Percentiles rank a stretch among this genome's conserved stretches.
Conservation (phyloP, 768 basidiomycete species). For the Mycena floridula region DNA sequence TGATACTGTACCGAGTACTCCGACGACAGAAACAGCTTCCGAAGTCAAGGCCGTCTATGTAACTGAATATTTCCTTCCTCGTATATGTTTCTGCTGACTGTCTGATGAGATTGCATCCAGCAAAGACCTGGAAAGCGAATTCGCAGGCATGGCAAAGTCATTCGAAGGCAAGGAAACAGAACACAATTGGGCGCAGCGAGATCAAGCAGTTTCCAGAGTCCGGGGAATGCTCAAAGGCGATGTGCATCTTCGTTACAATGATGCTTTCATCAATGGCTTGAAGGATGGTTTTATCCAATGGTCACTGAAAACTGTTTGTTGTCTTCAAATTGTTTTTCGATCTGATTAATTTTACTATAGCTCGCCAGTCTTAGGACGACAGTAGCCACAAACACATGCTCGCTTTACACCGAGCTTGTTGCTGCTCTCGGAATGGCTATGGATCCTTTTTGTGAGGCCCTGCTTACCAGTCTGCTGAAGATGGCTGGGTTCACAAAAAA, state of each 20-base stretch:
- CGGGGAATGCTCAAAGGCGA: constrained; percentile 90
- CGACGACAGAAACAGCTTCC: constrained; percentile 33
- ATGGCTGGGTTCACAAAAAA: constrained; percentile 94
- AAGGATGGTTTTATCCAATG: constrained; percentile 77
- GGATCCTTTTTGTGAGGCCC: constrained; percentile 74
- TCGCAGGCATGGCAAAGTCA: constrained; percentile 65
- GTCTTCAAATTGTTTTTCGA: constrained; percentile 1
- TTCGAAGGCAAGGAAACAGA: constrained; percentile 99
- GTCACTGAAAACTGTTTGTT: constrained; percentile 76
- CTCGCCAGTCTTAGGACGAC: constrained; percentile 88
- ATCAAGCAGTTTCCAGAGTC: constrained; percentile 69
- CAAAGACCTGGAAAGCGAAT: constrained; percentile 82
- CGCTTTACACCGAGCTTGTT: constrained; percentile 72
- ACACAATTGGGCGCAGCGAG: constrained; percentile 88
- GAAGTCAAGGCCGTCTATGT: constrained; percentile 69
- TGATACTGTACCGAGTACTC: constrained; percentile 29
- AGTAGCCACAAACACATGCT: constrained; percentile 72
- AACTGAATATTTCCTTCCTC: constrained; percentile 20
- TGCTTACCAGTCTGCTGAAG: constrained; percentile 72
- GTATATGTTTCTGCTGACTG: not conserved
- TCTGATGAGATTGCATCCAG: constrained; percentile 67
- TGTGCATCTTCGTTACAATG: constrained; percentile 65
- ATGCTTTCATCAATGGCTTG: constrained; percentile 67
- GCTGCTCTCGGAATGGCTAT: constrained; percentile 55
- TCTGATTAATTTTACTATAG: constrained; percentile 31